Conservation (phyloP, 2,329 filamentous ascomycete species). For the Beauveria bassiana region DNA sequence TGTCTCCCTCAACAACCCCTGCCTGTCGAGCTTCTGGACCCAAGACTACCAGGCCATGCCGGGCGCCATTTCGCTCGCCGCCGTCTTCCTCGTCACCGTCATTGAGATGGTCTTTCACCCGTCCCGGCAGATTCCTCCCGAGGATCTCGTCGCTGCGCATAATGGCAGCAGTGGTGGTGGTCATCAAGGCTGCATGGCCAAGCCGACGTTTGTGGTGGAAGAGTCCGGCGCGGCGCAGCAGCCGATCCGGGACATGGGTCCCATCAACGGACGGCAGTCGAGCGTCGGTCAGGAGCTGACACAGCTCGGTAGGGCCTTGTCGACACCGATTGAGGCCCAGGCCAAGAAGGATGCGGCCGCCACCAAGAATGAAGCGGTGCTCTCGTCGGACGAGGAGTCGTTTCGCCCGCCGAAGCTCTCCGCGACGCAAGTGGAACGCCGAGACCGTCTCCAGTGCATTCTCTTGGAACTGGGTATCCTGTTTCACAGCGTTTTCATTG, state of each 20-base stretch:
- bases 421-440: slow-evolving; percentile 50
- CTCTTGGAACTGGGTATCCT: slow-evolving; percentile 69
- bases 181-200: slow-evolving; percentile 17
- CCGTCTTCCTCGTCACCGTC: slow-evolving; percentile 69
- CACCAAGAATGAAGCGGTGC: slow-evolving; percentile 3
- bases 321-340: slow-evolving; percentile 6
- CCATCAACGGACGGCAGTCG: slow-evolving; percentile 24
- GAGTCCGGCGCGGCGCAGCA: slow-evolving; percentile 12
- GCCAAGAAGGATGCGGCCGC: slow-evolving; percentile 11
- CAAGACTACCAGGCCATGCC: slow-evolving; percentile 68
- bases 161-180: slow-evolving; percentile 2
- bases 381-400: slow-evolving; percentile 13
- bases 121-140: slow-evolving; percentile 23
- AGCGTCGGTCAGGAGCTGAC: slow-evolving; percentile 28
- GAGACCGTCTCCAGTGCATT: slow-evolving; percentile 66
- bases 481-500: slow-evolving; percentile 63
- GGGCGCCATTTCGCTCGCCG: slow-evolving; percentile 70
- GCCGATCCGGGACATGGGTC: slow-evolving; percentile 26
- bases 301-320: slow-evolving; percentile 19
- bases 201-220: neutral
- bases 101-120: slow-evolving; percentile 65
- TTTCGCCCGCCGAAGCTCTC: slow-evolving; percentile 21
- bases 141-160: neutral
- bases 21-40: slow-evolving; percentile 69
- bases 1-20: slow-evolving; percentile 53